Evolutionary conservation across 176 grass and related monocot genomes (phyloP).

Genomic region (Musa schizocarpa): DNA sequence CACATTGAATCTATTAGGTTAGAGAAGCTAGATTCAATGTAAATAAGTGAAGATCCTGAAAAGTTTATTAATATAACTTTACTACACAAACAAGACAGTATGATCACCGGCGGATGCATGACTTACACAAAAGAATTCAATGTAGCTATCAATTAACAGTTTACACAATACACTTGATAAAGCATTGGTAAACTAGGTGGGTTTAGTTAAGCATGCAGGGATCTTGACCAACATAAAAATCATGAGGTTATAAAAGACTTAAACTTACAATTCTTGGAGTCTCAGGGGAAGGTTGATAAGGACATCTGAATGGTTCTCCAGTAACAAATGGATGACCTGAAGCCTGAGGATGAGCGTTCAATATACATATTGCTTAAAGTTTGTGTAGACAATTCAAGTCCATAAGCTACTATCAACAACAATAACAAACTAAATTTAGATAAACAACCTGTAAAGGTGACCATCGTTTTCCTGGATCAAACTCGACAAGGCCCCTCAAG

Average conservation of each 20-base stretch:
- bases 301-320: slow-evolving; percentile 66
- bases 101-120: not conserved
- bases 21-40: not conserved
- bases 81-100: not conserved
- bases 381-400: not conserved
- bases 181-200: not conserved
- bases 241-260: slow-evolving; percentile 5
- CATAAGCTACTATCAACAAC: slow-evolving; percentile 4
- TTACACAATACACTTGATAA: not conserved
- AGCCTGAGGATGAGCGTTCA: slow-evolving; percentile 55
- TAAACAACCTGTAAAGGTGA: slow-evolving; percentile 80
- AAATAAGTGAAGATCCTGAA: not conserved
- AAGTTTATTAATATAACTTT: not conserved
- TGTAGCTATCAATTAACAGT: not conserved
- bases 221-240: not conserved
- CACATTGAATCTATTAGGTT: not conserved
- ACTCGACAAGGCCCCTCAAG: slow-evolving; percentile 91
- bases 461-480: slow-evolving; percentile 95
- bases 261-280: slow-evolving; percentile 86
- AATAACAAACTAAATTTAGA: slow-evolving; percentile 4
- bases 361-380: slow-evolving; percentile 20
- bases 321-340: slow-evolving; percentile 94
- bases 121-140: too few relatives aligned
- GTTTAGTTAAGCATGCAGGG: not conserved
- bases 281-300: slow-evolving; percentile 65